phyloP scores from a whole-genome alignment of 2,329 filamentous ascomycete species.

The Emergomyces orientalis region DNA sequence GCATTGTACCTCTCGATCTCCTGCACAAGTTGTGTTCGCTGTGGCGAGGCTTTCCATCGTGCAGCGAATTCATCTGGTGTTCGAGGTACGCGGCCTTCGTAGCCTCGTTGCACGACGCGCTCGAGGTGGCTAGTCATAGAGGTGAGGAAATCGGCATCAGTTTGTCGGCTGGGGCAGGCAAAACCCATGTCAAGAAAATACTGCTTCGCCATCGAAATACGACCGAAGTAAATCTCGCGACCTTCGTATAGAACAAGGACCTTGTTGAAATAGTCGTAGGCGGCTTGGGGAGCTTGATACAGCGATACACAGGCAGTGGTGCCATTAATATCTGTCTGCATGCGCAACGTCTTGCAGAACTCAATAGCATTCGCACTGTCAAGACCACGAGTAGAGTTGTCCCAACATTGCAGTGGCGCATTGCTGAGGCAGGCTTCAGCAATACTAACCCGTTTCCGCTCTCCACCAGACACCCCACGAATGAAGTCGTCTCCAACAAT shows the following conservation, averaged over 20 bases:
- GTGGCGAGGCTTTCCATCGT: constrained; percentile 46
- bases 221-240: constrained; percentile 66
- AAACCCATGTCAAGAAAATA: constrained; percentile 75
- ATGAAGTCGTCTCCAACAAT: constrained; percentile 78
- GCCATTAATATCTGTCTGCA: constrained; percentile 73
- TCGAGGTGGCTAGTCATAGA: constrained; percentile 74
- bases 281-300: constrained; percentile 75
- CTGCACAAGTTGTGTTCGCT: constrained; percentile 34
- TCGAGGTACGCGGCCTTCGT: constrained; percentile 43
- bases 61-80: constrained; percentile 62
- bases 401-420: constrained; percentile 64
- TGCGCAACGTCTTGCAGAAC: constrained; percentile 59
- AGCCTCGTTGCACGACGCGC: constrained; percentile 59
- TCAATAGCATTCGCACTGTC: constrained; percentile 60
- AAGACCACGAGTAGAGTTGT: constrained; percentile 61
- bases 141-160: constrained; percentile 71
- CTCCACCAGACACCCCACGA: constrained; percentile 69
- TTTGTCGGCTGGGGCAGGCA: constrained; percentile 62
- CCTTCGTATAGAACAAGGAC: constrained; percentile 72
- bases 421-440: constrained; percentile 72
- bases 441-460: constrained; percentile 71
- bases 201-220: constrained; percentile 52
- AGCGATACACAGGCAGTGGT: constrained; percentile 76
- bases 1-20: constrained; percentile 38
- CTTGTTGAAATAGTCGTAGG: constrained; percentile 72